Base-by-base conservation (phyloP, 768 basidiomycete genomes). In the Suillus clintonianus region DNA sequence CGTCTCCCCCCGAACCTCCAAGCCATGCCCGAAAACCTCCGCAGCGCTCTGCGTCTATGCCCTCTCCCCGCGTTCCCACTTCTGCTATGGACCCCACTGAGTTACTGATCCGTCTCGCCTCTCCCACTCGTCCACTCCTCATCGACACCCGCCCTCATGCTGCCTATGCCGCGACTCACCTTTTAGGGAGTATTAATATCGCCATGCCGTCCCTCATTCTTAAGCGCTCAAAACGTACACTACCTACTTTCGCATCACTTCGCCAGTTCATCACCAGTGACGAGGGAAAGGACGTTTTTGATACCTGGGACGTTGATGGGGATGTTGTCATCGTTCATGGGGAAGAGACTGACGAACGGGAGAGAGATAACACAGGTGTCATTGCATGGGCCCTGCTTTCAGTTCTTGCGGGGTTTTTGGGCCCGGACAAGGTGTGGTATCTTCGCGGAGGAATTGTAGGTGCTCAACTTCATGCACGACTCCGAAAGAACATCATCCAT, bases 151-250 rank as follows among this genome's bases (percentile, higher is more conserved):
- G 95, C 5, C 87, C 91, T 4, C 81, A 88, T 22, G 80, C 85
- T 1, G 80, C 86, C 11, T 93, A 88, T 77, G 80, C 88, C 41
- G 78, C 86, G 3, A 83, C 82, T 62, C 92, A 88, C 73, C 76
- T 97, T 59, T 73, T 80, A 43, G 79, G 87, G 67, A 91, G 89
- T 74, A 84, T 94, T 64, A 95, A 95, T 76, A 83, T 97, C 55
- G 90, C 90, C 37, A 91, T 97, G 48, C 95, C 95, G 0, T 91
- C 92, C 30, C 86, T 97, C 70, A 94, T 97, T 70, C 86, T 95
- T 68, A 95, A 94, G 75, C 88, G 95, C 22, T 89, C 85, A 66
- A 82, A 87, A 65, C 92, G 91, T 72, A 57, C 56, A 41, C 19
- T 57, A 41, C 86, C 89, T 2, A 83, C 83, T 36, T 77, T 93